Percentiles rank a stretch among this genome's conserved stretches.
Conservation (phyloP, 2,329 filamentous ascomycete genomes). For the Sporothrix protearum region DNA sequence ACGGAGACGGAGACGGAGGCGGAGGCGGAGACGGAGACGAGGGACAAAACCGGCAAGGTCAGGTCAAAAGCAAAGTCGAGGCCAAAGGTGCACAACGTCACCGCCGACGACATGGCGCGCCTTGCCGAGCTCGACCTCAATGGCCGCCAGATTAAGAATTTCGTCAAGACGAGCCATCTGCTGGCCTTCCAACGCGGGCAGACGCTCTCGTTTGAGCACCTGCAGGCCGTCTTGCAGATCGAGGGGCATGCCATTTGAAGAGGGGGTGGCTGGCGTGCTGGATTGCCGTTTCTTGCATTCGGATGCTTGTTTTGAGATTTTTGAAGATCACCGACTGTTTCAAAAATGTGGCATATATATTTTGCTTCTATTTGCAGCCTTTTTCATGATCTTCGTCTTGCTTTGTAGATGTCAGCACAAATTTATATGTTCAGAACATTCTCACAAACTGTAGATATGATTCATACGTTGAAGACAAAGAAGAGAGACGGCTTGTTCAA, state of each 20-base stretch:
- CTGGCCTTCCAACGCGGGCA: constrained; percentile 36
- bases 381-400: not conserved
- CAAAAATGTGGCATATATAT: not conserved
- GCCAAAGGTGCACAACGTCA: constrained; percentile 7
- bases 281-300: too few species aligned
- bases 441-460: not conserved
- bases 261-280: not conserved
- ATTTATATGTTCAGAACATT: too few species aligned
- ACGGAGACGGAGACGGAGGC: not conserved
- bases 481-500: too few species aligned
- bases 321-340: not conserved
- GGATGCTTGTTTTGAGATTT: not conserved
- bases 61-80: not conserved
- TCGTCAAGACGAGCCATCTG: constrained; percentile 34
- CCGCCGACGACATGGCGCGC: constrained; percentile 24
- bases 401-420: too few species aligned
- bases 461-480: too few species aligned
- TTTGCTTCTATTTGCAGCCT: not conserved
- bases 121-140: constrained; percentile 32
- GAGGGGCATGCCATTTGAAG: not conserved
- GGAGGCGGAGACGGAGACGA: not conserved
- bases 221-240: constrained; percentile 34
- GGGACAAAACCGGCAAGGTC: too few species aligned
- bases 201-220: constrained; percentile 33
- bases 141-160: constrained; percentile 37